Base-by-base conservation (phyloP, 495 filamentous ascomycete genomes). In the Astrocystis sublimbata region DNA sequence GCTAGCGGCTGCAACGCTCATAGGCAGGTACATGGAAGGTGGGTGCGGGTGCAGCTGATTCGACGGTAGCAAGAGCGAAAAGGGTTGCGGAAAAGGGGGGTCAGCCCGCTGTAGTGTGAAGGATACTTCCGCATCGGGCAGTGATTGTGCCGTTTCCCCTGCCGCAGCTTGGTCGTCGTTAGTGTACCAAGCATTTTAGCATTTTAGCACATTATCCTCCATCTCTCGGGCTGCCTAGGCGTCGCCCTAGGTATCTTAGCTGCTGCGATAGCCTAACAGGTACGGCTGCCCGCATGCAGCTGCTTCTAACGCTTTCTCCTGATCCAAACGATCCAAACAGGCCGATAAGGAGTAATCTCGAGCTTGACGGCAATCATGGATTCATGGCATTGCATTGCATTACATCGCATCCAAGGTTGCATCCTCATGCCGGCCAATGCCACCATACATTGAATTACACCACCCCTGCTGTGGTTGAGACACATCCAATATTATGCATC, bases 11-110 rank as follows among this genome's bases (percentile, higher is more conserved):
- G 30, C 47, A 35, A 17, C n/a, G n/a, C n/a, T n/a, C n/a, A n/a
- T n/a, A n/a, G n/a, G n/a, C 45, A 60, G 31, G 31, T 51, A 41
- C 50, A 46, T 35, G 19, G n/a, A 49, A 24, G 60, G 61, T 49
- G 61, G 61, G 60, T 46, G 55, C 41, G 42, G 58, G 30, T 55
- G 50, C 60, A 62, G 50, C 24, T 28, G 49, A 31, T 59, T 59
- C 38, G 45, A 59, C 40, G 59, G 38, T 61, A 24, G 56, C 17
- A 47, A 30, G 36, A 40, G 35, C 45, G 15, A 49, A 47, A 62
- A 38, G 60, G 30, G 42, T 41, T 41, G 15, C 15, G 12, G 6
- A 13, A 9, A 13, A n/a, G 43, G 52, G 36, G 26, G 54, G 36
- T 42, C 36, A 58, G 55, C 42, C n/a, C 41, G 41, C 55, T 33